A percentile compares a stretch with the other conserved stretches of the same genome.
Evolutionary conservation across 2,329 filamentous ascomycete genomes (phyloP).

Genomic region (Fusarium protoensiforme): DNA sequence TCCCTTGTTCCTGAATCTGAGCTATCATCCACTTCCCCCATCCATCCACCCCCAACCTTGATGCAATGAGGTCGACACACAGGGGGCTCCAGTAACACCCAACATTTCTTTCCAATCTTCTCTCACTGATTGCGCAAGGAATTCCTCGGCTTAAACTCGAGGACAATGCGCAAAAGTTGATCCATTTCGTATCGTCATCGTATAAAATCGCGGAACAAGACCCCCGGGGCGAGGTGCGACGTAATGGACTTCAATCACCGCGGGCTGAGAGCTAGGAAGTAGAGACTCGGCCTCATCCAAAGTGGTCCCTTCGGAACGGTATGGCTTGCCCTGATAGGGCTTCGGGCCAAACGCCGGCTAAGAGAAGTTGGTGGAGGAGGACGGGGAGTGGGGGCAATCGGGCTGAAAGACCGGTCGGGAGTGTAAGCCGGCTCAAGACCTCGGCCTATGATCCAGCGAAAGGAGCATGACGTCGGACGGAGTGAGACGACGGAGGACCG

Average conservation of each 20-base stretch:
- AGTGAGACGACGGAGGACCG: slow-evolving; percentile 13
- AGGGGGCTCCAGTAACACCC: not conserved
- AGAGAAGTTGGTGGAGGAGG: not conserved
- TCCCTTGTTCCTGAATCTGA: not conserved
- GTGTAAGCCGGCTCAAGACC: slow-evolving; percentile 36
- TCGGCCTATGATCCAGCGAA: slow-evolving; percentile 37
- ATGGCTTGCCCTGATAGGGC: slow-evolving; percentile 20
- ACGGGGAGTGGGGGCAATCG: slow-evolving; percentile 13
- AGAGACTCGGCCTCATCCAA: slow-evolving; percentile 2
- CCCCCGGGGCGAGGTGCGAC: slow-evolving; percentile 22
- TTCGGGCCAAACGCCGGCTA: slow-evolving; percentile 37
- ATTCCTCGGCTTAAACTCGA: slow-evolving; percentile 23
- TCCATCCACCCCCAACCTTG: not conserved
- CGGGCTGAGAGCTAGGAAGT: slow-evolving; percentile 1
- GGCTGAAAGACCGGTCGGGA: slow-evolving; percentile 12
- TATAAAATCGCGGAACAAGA: slow-evolving; percentile 33
- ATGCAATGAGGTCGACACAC: not conserved
- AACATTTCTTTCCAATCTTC: not conserved
- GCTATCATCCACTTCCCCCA: not conserved
- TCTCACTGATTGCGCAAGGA: slow-evolving; percentile 16
- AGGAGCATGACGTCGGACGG: slow-evolving; percentile 24
- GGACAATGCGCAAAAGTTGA: slow-evolving; percentile 4
- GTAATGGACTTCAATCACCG: slow-evolving; percentile 44
- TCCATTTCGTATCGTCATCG: slow-evolving; percentile 19
- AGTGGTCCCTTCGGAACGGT: slow-evolving; percentile 10